Percentiles rank a stretch among this genome's conserved stretches.
phyloP scores from a whole-genome alignment of 2,329 filamentous ascomycete species.

The Paraphaeosphaeria minitans region DNA sequence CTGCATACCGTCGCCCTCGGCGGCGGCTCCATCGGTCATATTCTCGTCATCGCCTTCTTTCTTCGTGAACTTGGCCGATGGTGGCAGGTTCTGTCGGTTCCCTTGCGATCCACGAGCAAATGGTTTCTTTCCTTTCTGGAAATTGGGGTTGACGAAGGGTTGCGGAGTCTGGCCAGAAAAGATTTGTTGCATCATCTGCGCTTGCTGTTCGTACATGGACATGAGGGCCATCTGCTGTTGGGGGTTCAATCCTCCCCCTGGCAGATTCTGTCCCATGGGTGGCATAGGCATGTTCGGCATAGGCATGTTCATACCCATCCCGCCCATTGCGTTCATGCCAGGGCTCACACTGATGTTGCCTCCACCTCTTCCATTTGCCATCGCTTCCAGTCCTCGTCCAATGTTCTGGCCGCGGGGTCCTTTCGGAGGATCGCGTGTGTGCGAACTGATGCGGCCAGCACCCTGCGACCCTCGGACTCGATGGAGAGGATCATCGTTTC shows the following conservation, averaged over 20 bases:
- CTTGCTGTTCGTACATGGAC: conserved; percentile 83
- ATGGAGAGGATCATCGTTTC: conserved; percentile 78
- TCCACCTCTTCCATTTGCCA: conserved; percentile 48
- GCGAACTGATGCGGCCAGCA: conserved; percentile 80
- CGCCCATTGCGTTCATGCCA: conserved; percentile 40
- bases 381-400: conserved; percentile 40
- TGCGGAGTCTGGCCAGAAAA: conserved; percentile 50
- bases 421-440: conserved; percentile 70
- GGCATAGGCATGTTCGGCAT: conserved; percentile 41
- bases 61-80: conserved; percentile 59
- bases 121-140: conserved; percentile 60
- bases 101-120: conserved; percentile 57
- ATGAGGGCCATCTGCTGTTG: conserved; percentile 76
- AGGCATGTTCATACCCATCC: conserved; percentile 37
- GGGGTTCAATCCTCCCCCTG: conserved; percentile 63
- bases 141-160: conserved; percentile 59
- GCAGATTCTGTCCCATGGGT: conserved; percentile 51
- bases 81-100: conserved; percentile 56
- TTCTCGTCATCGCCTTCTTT: conserved; percentile 47
- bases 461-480: conserved; percentile 74
- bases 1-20: conserved; percentile 58
- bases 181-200: conserved; percentile 57
- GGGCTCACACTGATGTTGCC: conserved; percentile 31
- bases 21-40: conserved; percentile 44
- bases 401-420: conserved; percentile 65